Percentiles rank a stretch among this genome's conserved stretches.
Conservation (phyloP, 2,329 filamentous ascomycete species). For the Exserohilum turcica region DNA sequence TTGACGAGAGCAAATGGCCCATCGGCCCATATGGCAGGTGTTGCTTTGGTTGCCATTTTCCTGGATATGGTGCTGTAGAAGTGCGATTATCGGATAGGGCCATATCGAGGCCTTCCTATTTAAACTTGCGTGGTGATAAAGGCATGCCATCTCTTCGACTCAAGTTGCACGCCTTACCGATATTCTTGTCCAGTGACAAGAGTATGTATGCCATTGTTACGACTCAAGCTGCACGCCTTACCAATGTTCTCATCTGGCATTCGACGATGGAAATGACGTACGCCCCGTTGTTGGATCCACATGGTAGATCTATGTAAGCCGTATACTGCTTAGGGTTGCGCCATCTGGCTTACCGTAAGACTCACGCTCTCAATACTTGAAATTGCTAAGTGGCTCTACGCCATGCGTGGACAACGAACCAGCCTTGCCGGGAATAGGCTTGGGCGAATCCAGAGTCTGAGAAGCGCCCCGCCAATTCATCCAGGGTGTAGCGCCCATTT, state of each 20-base stretch:
- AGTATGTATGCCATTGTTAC: neutral
- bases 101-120: neutral
- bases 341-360: neutral
- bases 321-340: constrained; percentile 3
- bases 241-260: no score
- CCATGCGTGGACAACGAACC: neutral
- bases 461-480: no score
- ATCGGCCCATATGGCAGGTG: constrained; percentile 13
- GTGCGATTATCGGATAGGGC: neutral
- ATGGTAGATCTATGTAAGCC: constrained; percentile 1
- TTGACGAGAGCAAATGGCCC: constrained; percentile 18
- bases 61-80: neutral
- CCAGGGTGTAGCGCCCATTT: no score
- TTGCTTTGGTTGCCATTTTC: neutral
- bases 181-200: no score
- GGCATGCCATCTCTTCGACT: neutral
- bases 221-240: no score
- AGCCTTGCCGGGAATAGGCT: no score
- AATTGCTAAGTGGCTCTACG: neutral
- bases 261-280: neutral
- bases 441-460: no score
- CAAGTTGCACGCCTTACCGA: no score
- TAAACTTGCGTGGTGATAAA: neutral
- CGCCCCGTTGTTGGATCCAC: neutral
- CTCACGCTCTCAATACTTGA: neutral